These are phyloP conservation scores for Strigomonas culicis DNA, from an alignment of 208 protist genomes.

Conservation along the genomic window DNA sequence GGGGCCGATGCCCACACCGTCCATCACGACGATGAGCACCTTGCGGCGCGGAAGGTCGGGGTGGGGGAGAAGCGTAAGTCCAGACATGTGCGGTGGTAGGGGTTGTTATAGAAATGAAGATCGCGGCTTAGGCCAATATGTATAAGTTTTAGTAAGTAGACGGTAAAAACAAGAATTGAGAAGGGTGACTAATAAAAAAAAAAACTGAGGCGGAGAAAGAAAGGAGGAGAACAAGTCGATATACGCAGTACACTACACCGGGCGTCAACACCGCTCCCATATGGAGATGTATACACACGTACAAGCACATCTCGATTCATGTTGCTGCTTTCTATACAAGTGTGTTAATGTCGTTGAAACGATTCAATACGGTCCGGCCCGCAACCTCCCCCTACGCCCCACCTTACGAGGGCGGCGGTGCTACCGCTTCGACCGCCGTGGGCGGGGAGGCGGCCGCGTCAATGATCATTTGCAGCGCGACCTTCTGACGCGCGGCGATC, in stretches of 20 bases:
- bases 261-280: not conserved
- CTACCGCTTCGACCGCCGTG: slow-evolving; percentile 5
- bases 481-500: slow-evolving; percentile 57
- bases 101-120: slow-evolving; percentile 14
- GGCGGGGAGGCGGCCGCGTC: slow-evolving; percentile 17
- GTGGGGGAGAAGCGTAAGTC: slow-evolving; percentile 51
- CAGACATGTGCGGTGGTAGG: slow-evolving; percentile 32
- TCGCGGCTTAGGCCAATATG: no score
- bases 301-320: no score
- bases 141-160: not conserved
- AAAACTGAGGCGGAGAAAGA: not conserved
- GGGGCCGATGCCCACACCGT: slow-evolving; percentile 87
- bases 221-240: not conserved
- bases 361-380: not conserved
- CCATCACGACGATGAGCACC: slow-evolving; percentile 85
- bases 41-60: slow-evolving; percentile 66
- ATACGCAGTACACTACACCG: not conserved
- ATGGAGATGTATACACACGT: no score
- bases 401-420: not conserved
- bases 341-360: no score
- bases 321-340: no score
- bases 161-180: slow-evolving; percentile 7
- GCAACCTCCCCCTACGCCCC: not conserved
- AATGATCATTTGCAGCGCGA: slow-evolving; percentile 60
- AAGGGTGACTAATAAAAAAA: slow-evolving; percentile 3